These are phyloP conservation scores for Agaricales sp. DNA, from an alignment of 1,284 basidiomycete species.

Conservation along the genomic window DNA sequence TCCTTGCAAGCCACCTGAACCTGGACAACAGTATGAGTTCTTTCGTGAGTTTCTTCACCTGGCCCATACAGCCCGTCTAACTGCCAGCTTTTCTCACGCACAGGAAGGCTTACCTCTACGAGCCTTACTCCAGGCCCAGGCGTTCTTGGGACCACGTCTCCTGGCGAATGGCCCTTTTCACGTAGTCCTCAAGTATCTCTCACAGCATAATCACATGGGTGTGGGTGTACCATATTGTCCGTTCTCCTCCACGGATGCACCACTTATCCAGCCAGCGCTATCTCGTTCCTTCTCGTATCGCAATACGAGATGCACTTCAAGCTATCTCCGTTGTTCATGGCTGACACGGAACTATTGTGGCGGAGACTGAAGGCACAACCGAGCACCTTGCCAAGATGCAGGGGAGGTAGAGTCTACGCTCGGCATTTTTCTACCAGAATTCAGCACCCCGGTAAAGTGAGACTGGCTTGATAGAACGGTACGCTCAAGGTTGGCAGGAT, in stretches of 20 bases:
- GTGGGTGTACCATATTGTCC: conserved; percentile 61
- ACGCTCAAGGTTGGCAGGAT: conserved; percentile 50
- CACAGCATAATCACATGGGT: conserved; percentile 79
- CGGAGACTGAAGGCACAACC: conserved; percentile 77
- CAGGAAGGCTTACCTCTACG: neutral
- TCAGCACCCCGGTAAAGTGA: conserved; percentile 10
- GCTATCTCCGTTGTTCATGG: conserved; percentile 56
- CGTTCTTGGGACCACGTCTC: neutral
- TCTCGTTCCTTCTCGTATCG: conserved; percentile 23
- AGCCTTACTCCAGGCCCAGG: neutral
- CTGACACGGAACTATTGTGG: conserved; percentile 71
- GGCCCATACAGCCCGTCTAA: neutral
- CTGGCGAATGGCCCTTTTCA: neutral
- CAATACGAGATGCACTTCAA: conserved; percentile 34
- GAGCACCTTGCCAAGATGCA: conserved; percentile 73
- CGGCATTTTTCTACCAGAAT: conserved; percentile 50
- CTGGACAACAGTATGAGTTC: neutral
- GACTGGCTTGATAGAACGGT: conserved; percentile 11
- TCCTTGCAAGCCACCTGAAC: neutral
- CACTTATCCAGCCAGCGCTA: conserved; percentile 11
- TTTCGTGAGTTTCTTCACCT: neutral
- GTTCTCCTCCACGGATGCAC: conserved; percentile 31
- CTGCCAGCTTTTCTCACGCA: neutral
- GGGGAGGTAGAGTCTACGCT: conserved; percentile 55
- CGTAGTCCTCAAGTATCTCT: conserved; percentile 56